phyloP scores from a whole-genome alignment of 2,329 filamentous ascomycete species.

The Sporothrix euskadiensis region DNA sequence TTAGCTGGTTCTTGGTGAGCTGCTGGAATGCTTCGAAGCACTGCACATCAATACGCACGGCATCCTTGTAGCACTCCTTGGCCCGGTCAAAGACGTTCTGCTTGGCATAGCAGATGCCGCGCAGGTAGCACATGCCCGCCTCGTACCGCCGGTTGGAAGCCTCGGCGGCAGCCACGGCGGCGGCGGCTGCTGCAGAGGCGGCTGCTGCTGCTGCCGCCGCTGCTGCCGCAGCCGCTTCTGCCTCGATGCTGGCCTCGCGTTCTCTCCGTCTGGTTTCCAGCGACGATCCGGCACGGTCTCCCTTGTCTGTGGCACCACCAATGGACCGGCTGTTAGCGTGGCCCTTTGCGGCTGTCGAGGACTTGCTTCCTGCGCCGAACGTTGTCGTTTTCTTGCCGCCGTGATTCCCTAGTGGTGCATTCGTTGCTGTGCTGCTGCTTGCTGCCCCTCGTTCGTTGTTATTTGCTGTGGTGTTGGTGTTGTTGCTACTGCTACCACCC shows the following conservation, averaged over 20 bases:
- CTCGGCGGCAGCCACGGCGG: conserved; percentile 29
- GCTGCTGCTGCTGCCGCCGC: conserved; percentile 21
- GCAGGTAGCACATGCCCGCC: conserved; percentile 94
- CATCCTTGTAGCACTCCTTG: conserved; percentile 98
- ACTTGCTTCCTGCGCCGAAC: conserved; percentile 29
- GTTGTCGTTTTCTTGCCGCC: conserved; percentile 16
- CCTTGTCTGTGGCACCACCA: neutral
- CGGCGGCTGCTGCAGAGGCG: conserved; percentile 24
- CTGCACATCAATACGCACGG: conserved; percentile 93
- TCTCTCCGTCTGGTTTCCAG: conserved; percentile 59
- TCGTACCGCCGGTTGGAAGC: conserved; percentile 74
- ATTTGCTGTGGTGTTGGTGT: neutral
- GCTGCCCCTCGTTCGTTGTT: conserved; percentile 39
- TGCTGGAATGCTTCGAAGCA: conserved; percentile 99
- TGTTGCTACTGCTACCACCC: neutral
- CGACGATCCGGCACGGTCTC: conserved; percentile 37
- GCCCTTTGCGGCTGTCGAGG: conserved; percentile 24
- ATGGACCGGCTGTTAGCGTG: conserved; percentile 15
- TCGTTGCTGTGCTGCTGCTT: conserved; percentile 32
- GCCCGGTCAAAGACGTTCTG: conserved; percentile 96
- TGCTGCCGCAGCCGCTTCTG: conserved; percentile 13
- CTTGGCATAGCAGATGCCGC: conserved; percentile 92
- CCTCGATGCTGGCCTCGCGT: conserved; percentile 22
- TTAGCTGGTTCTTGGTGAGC: conserved; percentile 92
- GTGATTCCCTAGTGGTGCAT: neutral